Conservation (phyloP, 345 rosid species). For the Bruguiera parviflora region DNA sequence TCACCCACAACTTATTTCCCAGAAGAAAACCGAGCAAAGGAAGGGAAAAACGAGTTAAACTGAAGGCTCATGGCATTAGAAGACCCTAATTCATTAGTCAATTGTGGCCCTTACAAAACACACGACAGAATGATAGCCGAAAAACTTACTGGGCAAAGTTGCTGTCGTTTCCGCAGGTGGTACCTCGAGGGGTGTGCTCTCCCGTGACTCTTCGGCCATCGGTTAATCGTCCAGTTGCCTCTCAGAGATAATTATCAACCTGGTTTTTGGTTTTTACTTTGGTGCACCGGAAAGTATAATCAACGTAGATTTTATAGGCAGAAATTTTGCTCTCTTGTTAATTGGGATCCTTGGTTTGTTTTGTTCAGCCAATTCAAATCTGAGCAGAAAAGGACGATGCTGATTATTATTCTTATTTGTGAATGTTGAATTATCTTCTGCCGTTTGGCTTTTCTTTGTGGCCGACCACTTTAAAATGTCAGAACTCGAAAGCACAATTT, state of each 20-base stretch:
- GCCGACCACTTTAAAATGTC: background rate
- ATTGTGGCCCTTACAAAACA: no score
- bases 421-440: background rate
- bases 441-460: background rate
- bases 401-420: no score
- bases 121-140: background rate
- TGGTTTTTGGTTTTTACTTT: no score
- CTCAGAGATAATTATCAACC: background rate
- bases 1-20: background rate
- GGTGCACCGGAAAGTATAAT: no score
- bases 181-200: slow-evolving; percentile 2
- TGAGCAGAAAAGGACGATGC: background rate
- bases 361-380: background rate
- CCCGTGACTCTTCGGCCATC: slow-evolving; percentile 21
- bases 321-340: no score
- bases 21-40: no score
- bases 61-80: no score
- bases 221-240: background rate
- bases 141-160: slow-evolving; percentile 26
- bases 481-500: background rate
- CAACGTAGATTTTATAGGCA: no score
- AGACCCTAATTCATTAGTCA: no score
- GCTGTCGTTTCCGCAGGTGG: slow-evolving; percentile 15
- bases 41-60: no score
- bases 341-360: no score